These are phyloP conservation scores for Candida ascalaphidarum DNA, from an alignment of 805 yeast genomes.

Conservation along the genomic window DNA sequence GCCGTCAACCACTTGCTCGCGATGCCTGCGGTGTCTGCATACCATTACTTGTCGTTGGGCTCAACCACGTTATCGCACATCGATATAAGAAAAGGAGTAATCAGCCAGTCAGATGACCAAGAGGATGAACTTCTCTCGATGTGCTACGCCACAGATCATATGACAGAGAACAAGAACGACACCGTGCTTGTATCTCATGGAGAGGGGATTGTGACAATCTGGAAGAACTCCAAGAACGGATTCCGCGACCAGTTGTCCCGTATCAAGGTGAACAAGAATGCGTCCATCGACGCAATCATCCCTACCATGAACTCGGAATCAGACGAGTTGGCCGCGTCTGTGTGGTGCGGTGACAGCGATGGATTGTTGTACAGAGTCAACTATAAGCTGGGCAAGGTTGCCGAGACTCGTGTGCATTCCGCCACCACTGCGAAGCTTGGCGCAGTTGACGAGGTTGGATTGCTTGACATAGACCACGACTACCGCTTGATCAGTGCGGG, in stretches of 20 bases:
- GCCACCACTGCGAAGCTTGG: constrained; percentile 24
- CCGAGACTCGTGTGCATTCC: constrained; percentile 62
- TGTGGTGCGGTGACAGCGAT: constrained; percentile 76
- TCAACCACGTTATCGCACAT: constrained; percentile 73
- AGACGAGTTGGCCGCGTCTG: constrained; percentile 35
- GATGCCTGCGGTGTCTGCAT: constrained; percentile 62
- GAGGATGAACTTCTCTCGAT: constrained; percentile 86
- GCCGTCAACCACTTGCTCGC: constrained; percentile 68
- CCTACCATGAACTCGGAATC: constrained; percentile 48
- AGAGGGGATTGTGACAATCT: constrained; percentile 78
- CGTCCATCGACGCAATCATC: constrained; percentile 65
- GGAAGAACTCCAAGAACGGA: constrained; percentile 69
- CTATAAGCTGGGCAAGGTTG: constrained; percentile 51
- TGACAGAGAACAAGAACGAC: constrained; percentile 42
- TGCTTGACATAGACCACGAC: constrained; percentile 70
- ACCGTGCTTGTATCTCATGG: constrained; percentile 80
- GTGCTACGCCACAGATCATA: constrained; percentile 49
- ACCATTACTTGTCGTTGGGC: constrained; percentile 74
- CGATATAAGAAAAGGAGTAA: constrained; percentile 67
- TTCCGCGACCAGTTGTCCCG: constrained; percentile 74
- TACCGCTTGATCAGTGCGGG: constrained; percentile 79
- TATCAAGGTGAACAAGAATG: constrained; percentile 57
- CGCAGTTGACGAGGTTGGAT: constrained; percentile 61
- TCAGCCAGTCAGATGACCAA: constrained; percentile 74
- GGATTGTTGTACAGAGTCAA: constrained; percentile 67